These are phyloP conservation scores for Teratosphaeria pseudoeucalypti DNA, from an alignment of 2,329 filamentous ascomycete species.

Conservation along the genomic window DNA sequence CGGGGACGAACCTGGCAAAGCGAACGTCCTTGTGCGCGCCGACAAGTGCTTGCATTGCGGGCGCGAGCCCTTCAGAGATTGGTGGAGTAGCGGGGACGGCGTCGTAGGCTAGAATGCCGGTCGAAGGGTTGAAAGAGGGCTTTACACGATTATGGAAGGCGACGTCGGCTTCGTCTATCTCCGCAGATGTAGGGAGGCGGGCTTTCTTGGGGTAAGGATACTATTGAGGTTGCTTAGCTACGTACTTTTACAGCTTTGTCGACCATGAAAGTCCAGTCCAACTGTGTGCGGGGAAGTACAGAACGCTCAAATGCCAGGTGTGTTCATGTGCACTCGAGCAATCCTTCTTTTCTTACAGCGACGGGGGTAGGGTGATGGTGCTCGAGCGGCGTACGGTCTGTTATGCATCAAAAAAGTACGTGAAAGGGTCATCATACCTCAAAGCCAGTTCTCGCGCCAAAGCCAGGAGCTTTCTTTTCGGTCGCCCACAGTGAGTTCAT, in stretches of 20 bases:
- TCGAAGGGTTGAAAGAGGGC: slow-evolving; percentile 62
- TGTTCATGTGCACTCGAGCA: background rate
- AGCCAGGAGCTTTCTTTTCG: slow-evolving; percentile 42
- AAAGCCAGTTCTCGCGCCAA: slow-evolving; percentile 14
- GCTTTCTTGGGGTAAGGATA: slow-evolving; percentile 21
- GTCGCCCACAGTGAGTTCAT: slow-evolving; percentile 90
- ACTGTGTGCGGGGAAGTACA: background rate
- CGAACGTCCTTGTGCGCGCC: slow-evolving; percentile 55
- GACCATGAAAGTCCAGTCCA: background rate
- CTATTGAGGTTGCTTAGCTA: slow-evolving; percentile 26
- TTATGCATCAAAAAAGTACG: background rate
- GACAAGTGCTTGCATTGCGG: slow-evolving; percentile 48
- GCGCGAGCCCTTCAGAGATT: slow-evolving; percentile 40
- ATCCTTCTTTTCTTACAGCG: background rate
- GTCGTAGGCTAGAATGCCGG: slow-evolving; percentile 60
- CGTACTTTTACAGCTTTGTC: slow-evolving; percentile 16
- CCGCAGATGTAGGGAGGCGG: slow-evolving; percentile 41
- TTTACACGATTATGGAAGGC: slow-evolving; percentile 64
- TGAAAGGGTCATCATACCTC: slow-evolving; percentile 66
- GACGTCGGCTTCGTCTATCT: slow-evolving; percentile 54
- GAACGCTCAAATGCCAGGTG: slow-evolving; percentile 5
- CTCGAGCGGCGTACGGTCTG: background rate
- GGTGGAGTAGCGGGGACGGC: slow-evolving; percentile 34
- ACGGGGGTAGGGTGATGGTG: background rate
- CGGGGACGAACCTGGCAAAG: slow-evolving; percentile 51